Conservation (phyloP, 1,139 yeast genomes). For the Debaryomycetaceae sp. region DNA sequence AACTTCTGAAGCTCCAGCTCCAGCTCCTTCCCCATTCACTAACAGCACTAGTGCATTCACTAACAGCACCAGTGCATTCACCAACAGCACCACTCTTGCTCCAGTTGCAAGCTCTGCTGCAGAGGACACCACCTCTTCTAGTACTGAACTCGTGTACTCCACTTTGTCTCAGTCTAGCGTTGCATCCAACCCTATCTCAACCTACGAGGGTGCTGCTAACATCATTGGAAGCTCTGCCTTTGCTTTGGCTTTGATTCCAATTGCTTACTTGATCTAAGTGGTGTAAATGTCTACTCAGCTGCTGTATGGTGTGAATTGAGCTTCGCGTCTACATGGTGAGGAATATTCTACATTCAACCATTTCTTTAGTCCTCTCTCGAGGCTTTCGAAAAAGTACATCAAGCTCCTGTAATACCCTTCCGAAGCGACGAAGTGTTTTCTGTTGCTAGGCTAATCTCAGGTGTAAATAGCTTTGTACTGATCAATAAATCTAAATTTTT, state of each 20-base stretch:
- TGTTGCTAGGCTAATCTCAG: background rate
- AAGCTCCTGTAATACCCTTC: background rate
- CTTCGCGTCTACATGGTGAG: background rate
- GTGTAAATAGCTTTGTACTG: background rate
- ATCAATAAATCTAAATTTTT: background rate
- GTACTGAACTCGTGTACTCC: slow-evolving; percentile 8
- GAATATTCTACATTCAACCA: background rate
- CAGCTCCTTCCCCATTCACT: slow-evolving; percentile 10
- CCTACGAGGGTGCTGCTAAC: slow-evolving; percentile 22
- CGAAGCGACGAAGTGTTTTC: background rate
- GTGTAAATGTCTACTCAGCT: background rate
- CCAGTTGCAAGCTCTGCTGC: slow-evolving; percentile 8
- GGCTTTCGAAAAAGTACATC: background rate
- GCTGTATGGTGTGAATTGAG: background rate
- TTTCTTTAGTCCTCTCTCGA: background rate
- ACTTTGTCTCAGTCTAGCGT: slow-evolving; percentile 8
- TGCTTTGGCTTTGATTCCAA: slow-evolving; percentile 25
- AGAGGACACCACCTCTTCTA: slow-evolving; percentile 4
- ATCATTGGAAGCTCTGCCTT: slow-evolving; percentile 22
- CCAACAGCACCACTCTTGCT: slow-evolving; percentile 7
- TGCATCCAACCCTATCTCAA: slow-evolving; percentile 7
- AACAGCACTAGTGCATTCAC: slow-evolving; percentile 14
- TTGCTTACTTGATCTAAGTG: slow-evolving; percentile 18
- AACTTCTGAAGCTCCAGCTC: slow-evolving; percentile 10
- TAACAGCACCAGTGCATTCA: slow-evolving; percentile 13